Evolutionary conservation across 106 monocot species (phyloP).

Genomic region (Acorus gramineus): DNA sequence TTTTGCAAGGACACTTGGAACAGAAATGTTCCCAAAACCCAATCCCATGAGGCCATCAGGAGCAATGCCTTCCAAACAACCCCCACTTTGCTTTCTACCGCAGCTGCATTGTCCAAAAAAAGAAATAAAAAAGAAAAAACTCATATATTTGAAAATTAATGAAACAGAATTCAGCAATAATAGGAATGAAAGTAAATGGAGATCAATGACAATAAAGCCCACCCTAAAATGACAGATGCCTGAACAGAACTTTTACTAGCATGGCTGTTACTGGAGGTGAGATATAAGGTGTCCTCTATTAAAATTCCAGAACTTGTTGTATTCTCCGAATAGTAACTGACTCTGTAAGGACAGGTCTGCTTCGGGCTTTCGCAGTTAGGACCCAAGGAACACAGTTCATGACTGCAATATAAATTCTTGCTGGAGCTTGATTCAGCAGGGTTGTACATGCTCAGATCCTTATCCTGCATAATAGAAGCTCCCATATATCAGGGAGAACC

Average conservation of each 20-base stretch:
- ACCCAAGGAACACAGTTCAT: constrained; percentile 60
- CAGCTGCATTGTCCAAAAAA: constrained; percentile 40
- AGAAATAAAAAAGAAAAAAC: neutral
- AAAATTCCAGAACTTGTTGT: constrained; percentile 78
- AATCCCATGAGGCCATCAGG: constrained; percentile 98
- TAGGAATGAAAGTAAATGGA: neutral
- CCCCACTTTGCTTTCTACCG: constrained; percentile 85
- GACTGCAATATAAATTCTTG: constrained; percentile 66
- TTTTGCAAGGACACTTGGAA: constrained; percentile 77
- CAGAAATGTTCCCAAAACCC: constrained; percentile 76
- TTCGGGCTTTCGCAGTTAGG: constrained; percentile 55
- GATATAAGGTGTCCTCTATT: constrained; percentile 67
- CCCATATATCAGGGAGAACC: constrained; percentile 81
- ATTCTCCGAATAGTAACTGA: constrained; percentile 82
- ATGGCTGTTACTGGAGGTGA: constrained; percentile 28
- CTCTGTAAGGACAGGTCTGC: constrained; percentile 68
- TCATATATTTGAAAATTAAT: neutral
- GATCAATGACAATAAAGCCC: constrained; percentile 1
- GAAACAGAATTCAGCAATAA: neutral
- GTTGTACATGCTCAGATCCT: constrained; percentile 71
- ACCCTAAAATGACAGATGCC: constrained; percentile 80
- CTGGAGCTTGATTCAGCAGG: constrained; percentile 81
- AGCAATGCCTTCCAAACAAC: constrained; percentile 87
- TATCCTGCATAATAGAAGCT: constrained; percentile 99
- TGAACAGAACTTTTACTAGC: constrained; percentile 15